Evolutionary conservation across 352 stramenopile species (phyloP).

Genomic region (Blastocystis sp.): DNA sequence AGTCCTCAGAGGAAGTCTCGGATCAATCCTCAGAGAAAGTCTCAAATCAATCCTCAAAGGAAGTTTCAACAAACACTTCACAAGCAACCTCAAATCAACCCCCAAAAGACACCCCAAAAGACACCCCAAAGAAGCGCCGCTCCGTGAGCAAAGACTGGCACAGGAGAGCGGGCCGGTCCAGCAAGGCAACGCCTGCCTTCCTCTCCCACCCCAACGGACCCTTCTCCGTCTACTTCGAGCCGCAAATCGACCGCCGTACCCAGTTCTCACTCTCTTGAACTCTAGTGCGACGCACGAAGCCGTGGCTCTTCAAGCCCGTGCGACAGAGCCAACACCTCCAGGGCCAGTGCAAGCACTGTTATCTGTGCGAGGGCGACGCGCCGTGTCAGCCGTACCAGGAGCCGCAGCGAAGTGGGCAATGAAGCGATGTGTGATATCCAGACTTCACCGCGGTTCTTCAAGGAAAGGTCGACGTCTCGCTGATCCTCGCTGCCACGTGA

Average conservation of each 20-base stretch:
- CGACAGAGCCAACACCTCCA: neutral
- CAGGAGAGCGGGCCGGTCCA: too few species aligned
- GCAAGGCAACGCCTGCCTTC: too few species aligned
- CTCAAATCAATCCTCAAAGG: too few species aligned
- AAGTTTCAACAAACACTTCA: too few species aligned
- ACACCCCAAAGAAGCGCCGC: too few species aligned
- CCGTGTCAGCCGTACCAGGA: neutral
- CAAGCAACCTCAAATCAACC: too few species aligned
- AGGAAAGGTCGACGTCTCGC: conserved; percentile 4
- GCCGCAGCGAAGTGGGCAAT: neutral
- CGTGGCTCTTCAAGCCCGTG: neutral
- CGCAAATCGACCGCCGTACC: neutral
- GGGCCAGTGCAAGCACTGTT: neutral
- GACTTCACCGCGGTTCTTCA: conserved; percentile 18
- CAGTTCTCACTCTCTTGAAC: neutral
- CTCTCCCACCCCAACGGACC: neutral
- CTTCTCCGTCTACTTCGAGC: neutral
- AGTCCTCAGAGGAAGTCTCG: too few species aligned
- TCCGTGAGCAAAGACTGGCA: too few species aligned
- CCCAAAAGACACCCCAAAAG: too few species aligned
- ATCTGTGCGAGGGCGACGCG: neutral
- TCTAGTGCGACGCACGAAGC: neutral
- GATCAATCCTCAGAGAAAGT: too few species aligned
- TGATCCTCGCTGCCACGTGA: conserved; percentile 11
- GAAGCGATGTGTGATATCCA: neutral